Conservation (phyloP, 805 yeast species). For the Pichia membranifaciens region DNA sequence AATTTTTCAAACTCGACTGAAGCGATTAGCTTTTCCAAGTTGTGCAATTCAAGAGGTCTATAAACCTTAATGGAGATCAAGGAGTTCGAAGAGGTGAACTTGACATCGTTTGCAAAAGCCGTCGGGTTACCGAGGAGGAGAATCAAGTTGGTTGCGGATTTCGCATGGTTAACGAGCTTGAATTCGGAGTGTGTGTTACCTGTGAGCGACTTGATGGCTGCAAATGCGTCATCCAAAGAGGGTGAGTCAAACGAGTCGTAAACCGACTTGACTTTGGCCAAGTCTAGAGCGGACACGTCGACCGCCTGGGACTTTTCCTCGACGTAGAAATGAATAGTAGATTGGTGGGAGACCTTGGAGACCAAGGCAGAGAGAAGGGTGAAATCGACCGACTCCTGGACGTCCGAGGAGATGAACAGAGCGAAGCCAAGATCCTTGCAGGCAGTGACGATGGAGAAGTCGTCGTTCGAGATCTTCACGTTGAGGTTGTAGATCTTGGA, state of each 20-base stretch:
- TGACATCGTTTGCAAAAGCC: conserved; percentile 12
- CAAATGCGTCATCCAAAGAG: conserved; percentile 30
- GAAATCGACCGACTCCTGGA: conserved; percentile 45
- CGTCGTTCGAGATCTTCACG: conserved; percentile 51
- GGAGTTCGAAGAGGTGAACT: conserved; percentile 30
- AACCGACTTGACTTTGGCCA: conserved; percentile 7
- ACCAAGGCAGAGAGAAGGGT: conserved; percentile 55
- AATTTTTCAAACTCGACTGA: conserved; percentile 48
- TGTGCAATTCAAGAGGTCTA: conserved; percentile 64
- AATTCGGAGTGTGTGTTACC: conserved; percentile 34
- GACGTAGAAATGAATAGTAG: conserved; percentile 70
- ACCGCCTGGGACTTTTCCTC: conserved; percentile 8
- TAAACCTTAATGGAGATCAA: conserved; percentile 56
- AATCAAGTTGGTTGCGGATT: conserved; percentile 34
- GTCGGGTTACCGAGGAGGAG: conserved; percentile 57
- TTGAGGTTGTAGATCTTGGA: conserved; percentile 47
- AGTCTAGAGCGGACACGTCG: conserved; percentile 10
- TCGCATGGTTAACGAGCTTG: conserved; percentile 28
- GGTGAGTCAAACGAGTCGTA: conserved; percentile 24
- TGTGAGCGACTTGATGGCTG: conserved; percentile 24
- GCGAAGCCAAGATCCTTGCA: conserved; percentile 64
- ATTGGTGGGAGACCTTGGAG: conserved; percentile 40
- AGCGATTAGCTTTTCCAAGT: conserved; percentile 36
- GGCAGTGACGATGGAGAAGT: conserved; percentile 64
- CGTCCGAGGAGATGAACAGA: conserved; percentile 59